A percentile compares a stretch with the other conserved stretches of the same genome.
These are phyloP conservation scores for Psilocybe cubensis DNA, from an alignment of 768 basidiomycete species.

Conservation along the genomic window DNA sequence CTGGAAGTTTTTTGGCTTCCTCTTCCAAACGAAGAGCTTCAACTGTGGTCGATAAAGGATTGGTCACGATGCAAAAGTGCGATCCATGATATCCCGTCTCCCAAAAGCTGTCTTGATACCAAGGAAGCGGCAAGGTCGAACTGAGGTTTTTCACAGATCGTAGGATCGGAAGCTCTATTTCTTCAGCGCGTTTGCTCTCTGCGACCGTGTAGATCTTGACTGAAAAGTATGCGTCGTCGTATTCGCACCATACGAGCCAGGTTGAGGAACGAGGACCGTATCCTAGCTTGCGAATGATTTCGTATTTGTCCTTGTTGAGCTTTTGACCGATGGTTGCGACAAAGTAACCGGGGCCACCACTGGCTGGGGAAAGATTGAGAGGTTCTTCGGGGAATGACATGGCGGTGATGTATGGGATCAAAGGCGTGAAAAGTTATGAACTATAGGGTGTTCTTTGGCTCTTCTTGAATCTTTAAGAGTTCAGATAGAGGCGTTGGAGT, in stretches of 20 bases:
- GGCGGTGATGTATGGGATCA: no score
- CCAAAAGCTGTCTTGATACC: constrained; percentile 15
- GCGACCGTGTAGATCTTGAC: constrained; percentile 20
- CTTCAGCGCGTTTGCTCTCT: constrained; percentile 11
- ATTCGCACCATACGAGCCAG: constrained; percentile 15
- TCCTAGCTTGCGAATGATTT: constrained; percentile 22
- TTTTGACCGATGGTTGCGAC: constrained; percentile 17
- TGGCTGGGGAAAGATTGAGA: constrained; percentile 11
- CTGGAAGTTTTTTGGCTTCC: constrained; percentile 9
- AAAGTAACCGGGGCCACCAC: constrained; percentile 18
- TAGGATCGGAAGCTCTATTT: constrained; percentile 14
- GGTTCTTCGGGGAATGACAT: constrained; percentile 24
- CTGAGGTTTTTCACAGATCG: constrained; percentile 1
- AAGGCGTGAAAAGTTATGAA: no score
- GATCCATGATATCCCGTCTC: constrained; percentile 13
- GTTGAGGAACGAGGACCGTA: constrained; percentile 19
- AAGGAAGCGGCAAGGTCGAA: not conserved
- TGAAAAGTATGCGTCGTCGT: constrained; percentile 8
- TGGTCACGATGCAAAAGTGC: constrained; percentile 17
- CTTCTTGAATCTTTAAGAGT: not conserved
- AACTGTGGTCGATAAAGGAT: constrained; percentile 9
- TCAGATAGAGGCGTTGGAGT: not conserved
- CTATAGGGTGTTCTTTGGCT: not conserved
- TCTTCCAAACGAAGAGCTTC: constrained; percentile 5
- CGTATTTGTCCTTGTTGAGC: constrained; percentile 13